Evolutionary conservation across 768 basidiomycete species (phyloP), one percentile per base, ranked within the genome.

Genomic region (Amanita rimosa): DNA sequence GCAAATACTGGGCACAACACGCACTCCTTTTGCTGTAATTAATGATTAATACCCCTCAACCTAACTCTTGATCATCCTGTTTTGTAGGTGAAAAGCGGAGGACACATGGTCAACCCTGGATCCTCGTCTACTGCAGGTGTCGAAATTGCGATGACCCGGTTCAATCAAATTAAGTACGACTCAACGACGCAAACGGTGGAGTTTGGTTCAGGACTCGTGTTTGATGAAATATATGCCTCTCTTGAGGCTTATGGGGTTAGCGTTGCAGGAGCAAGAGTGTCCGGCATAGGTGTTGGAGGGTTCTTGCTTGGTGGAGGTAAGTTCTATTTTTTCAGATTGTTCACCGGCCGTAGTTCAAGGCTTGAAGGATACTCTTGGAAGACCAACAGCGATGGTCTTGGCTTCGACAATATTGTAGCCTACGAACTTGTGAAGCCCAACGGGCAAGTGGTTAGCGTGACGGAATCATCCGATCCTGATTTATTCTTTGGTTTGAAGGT

Each of bases 391-490:
- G 16, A 40, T 6, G 47, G 47, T 22, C 47, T 48, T 17, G 47
- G 36, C 9, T 19, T 41, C 14, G 81, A 83, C 51, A 79, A 67
- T 1, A 65, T 83, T 33, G 61, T 62, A n/a, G 69, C 69, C 0
- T 80, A 63, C 53, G 76, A 82, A 52, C 64, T 84, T 1, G 80
- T 81, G 0, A 64, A 75, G 44, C 79, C 83, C 0, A 69, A 71
- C 52, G 79, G 81, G 8, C 66, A 62, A 0, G 60, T 77, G 1
- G 57, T 61, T 0, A 62, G 55, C 4, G 67, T 72, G 1, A 70
- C 66, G 3, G 47, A 63, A 27, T 37, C 50, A 4, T 63, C 65
- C 0, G 60, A 72, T 38, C 49, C 67, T 0, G 60, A 65, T 19
- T 57, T 76, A 1, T 74, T 74, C 57, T 70, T 66, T 44, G 73